Evolutionary conservation across 2,329 filamentous ascomycete genomes (phyloP).

Genomic region (Cytospora chrysosperma): DNA sequence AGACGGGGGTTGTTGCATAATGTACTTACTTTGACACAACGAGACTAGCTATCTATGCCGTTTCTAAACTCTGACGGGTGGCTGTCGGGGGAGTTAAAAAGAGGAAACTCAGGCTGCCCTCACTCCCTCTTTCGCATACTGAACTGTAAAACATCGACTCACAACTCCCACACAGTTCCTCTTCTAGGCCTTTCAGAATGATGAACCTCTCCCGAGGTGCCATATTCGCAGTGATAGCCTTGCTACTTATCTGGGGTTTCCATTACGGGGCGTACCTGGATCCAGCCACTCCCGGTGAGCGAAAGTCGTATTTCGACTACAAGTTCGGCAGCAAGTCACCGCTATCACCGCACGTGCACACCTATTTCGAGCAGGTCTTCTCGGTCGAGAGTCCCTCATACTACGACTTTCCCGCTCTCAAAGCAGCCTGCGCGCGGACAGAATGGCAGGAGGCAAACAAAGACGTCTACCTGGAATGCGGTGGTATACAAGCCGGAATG

Average conservation of each 20-base stretch:
- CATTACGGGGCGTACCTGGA: slow-evolving; percentile 9
- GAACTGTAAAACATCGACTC: neutral
- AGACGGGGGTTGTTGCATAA: too few species aligned
- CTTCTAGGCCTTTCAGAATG: neutral
- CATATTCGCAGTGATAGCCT: neutral
- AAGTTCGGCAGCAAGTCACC: neutral
- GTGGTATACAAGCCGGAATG: slow-evolving; percentile 31
- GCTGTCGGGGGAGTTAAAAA: neutral
- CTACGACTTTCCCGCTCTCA: slow-evolving; percentile 30
- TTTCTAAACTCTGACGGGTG: neutral
- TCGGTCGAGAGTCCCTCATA: slow-evolving; percentile 23
- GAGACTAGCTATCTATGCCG: too few species aligned
- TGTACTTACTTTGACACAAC: too few species aligned
- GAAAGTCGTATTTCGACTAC: neutral
- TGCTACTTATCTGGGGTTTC: slow-evolving; percentile 6
- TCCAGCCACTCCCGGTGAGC: neutral
- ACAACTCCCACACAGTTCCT: neutral
- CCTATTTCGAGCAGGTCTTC: slow-evolving; percentile 36
- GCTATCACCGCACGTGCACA: slow-evolving; percentile 22
- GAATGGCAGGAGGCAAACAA: slow-evolving; percentile 23
- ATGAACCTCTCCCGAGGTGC: neutral
- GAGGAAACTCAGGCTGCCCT: neutral
- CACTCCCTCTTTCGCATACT: neutral
- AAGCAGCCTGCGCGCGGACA: slow-evolving; percentile 18
- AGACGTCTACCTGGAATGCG: slow-evolving; percentile 30